Evolutionary conservation across 78 protist genomes (phyloP).

Genomic region (Mantamonas sphyraenae): DNA sequence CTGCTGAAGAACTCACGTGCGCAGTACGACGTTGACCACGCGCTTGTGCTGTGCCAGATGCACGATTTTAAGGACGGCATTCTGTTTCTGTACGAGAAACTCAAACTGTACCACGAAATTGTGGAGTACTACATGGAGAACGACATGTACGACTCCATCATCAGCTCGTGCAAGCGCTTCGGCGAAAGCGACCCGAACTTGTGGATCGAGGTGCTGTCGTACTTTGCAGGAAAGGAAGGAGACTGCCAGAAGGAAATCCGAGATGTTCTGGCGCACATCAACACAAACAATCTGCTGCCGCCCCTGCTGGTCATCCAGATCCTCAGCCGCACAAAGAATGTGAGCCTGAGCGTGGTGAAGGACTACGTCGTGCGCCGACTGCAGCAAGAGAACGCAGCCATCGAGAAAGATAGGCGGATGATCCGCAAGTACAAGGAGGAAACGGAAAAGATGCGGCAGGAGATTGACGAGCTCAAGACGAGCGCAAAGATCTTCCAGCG

Average conservation of each 20-base stretch:
- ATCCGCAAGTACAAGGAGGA: conserved; percentile 48
- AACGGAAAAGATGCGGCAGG: conserved; percentile 61
- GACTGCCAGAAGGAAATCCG: conserved; percentile 46
- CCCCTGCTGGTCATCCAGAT: conserved; percentile 82
- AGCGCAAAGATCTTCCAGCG: conserved; percentile 65
- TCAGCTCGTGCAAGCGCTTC: background rate
- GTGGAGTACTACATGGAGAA: conserved; percentile 75
- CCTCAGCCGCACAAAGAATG: conserved; percentile 12
- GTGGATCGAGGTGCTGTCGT: conserved; percentile 80
- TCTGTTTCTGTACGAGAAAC: conserved; percentile 55
- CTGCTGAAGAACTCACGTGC: conserved; percentile 12
- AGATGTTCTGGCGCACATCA: conserved; percentile 42
- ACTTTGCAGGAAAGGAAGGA: conserved; percentile 51
- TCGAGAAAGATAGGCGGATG: conserved; percentile 22
- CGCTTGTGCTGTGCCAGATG: conserved; percentile 67
- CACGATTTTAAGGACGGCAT: conserved; percentile 59
- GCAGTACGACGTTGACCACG: conserved; percentile 50
- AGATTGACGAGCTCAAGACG: conserved; percentile 43
- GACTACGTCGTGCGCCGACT: conserved; percentile 58
- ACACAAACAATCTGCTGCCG: conserved; percentile 69
- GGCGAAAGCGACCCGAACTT: conserved; percentile 69
- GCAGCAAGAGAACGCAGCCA: conserved; percentile 36
- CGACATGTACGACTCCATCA: background rate
- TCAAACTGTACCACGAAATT: conserved; percentile 56
- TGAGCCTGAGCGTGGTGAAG: conserved; percentile 45